A percentile compares a stretch with the other conserved stretches of the same genome.
These are phyloP conservation scores for Sclerotinia glacialis DNA, from an alignment of 2,329 filamentous ascomycete species.

Conservation along the genomic window DNA sequence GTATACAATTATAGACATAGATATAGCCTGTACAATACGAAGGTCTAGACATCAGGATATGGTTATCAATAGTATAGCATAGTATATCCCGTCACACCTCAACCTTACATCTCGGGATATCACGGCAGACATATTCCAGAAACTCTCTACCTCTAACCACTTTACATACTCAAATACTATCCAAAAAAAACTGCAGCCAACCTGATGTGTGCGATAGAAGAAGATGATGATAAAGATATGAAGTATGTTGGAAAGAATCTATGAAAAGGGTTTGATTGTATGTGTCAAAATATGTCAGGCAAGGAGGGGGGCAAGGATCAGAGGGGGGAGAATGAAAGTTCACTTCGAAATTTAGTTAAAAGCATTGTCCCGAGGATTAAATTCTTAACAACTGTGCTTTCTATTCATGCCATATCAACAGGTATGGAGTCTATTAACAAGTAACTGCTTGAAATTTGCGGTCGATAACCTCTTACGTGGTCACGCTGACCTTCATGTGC, in stretches of 20 bases:
- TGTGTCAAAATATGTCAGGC: neutral
- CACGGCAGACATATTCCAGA: neutral
- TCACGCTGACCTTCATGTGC: neutral
- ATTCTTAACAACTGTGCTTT: neutral
- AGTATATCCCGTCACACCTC: neutral
- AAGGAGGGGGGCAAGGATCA: no score
- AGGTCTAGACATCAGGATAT: neutral
- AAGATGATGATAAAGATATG: neutral
- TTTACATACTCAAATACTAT: neutral
- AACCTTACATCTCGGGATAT: neutral
- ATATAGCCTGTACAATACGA: neutral
- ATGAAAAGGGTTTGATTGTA: neutral
- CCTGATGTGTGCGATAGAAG: neutral
- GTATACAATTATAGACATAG: no score
- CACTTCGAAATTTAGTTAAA: neutral
- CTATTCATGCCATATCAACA: constrained; percentile 4
- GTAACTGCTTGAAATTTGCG: neutral
- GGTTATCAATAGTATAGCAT: neutral
- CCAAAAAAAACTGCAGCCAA: neutral
- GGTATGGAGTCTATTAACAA: neutral
- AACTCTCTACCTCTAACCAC: neutral
- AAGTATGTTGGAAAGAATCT: neutral
- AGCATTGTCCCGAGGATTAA: neutral
- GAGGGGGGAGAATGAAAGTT: neutral
- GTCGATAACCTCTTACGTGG: neutral